Evolutionary conservation across 768 basidiomycete species (phyloP).

Genomic region (Polyporus arcularius): DNA sequence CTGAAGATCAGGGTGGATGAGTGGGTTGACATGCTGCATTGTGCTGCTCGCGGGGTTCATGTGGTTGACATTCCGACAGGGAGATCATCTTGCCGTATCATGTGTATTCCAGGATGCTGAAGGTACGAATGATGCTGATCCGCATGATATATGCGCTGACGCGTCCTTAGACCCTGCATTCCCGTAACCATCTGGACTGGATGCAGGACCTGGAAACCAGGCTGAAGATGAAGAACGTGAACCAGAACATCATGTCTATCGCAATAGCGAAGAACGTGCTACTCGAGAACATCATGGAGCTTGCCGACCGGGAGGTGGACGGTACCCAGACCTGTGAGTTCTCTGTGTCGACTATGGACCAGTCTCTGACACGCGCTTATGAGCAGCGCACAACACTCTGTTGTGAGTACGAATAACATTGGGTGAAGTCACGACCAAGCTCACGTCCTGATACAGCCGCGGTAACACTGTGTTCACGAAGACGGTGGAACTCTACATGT

Average conservation of each 20-base stretch:
- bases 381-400: constrained; percentile 71
- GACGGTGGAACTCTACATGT: constrained; percentile 78
- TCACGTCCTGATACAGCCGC: constrained; percentile 44
- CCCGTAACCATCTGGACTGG: constrained; percentile 73
- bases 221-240: constrained; percentile 64
- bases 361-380: neutral
- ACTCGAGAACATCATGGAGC: constrained; percentile 67
- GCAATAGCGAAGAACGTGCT: constrained; percentile 68
- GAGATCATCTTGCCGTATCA: constrained; percentile 76
- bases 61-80: constrained; percentile 37
- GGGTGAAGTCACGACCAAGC: too few relatives aligned
- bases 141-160: neutral
- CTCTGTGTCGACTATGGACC: neutral
- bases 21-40: constrained; percentile 42
- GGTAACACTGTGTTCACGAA: constrained; percentile 51
- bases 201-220: constrained; percentile 69
- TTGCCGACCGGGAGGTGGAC: constrained; percentile 71
- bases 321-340: constrained; percentile 63
- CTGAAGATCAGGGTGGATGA: constrained; percentile 77
- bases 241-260: constrained; percentile 63
- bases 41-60: constrained; percentile 8
- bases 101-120: constrained; percentile 60
- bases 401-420: constrained; percentile 45
- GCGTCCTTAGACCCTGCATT: constrained; percentile 46
- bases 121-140: constrained; percentile 41